Base-by-base conservation (phyloP, 2,329 filamentous ascomycete genomes). In the Trichoderma oligosporum region DNA sequence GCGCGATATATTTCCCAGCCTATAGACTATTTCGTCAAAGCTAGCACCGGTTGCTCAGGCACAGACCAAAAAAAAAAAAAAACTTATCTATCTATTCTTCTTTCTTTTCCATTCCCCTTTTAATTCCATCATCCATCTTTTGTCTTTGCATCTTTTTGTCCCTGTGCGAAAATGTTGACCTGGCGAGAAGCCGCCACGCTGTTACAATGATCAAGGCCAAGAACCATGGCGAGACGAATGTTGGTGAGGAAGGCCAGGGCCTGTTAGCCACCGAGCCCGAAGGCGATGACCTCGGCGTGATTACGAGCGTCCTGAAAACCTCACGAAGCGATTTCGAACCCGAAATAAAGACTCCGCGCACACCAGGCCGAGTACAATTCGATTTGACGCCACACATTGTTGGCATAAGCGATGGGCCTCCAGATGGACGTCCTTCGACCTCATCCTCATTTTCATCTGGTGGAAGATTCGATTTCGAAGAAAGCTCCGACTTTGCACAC, bases 341-440 rank as follows among this genome's bases (percentile, higher is more conserved):
- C 20, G 63, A 63, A 41, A 57, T 61, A 35, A 66, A 60, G 61
- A 61, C 53, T 41, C 62, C 71, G 39, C 69, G 74, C 60, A 80
- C 82, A 33, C 82, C 86, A 7, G 86, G 89, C 68, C 81, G 88
- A 24, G 89, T 94, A 44, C 86, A 87, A 63, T 94, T 94, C 72
- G 85, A 86, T 65, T 74, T 84, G 52, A 74, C 71, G 16, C 78
- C 78, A 20, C 76, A 76, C 62, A 72, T 79, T 25, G 70, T 74
- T 42, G 66, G 67, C 58, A 63, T 63, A 39, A 64, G 64, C 48
- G 67, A 65, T 44, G 66, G 65, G 44, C 24, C 52, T 5, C 42
- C 58, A 7, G 46, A 51, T 46, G 44, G 54, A 25, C 36, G 51
- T 27, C 35, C 38, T 51, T 53, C 53, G 36, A 57, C 22, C 27